Evolutionary conservation across 805 yeast species (phyloP).

Genomic region (Isabelozyma gotoi): DNA sequence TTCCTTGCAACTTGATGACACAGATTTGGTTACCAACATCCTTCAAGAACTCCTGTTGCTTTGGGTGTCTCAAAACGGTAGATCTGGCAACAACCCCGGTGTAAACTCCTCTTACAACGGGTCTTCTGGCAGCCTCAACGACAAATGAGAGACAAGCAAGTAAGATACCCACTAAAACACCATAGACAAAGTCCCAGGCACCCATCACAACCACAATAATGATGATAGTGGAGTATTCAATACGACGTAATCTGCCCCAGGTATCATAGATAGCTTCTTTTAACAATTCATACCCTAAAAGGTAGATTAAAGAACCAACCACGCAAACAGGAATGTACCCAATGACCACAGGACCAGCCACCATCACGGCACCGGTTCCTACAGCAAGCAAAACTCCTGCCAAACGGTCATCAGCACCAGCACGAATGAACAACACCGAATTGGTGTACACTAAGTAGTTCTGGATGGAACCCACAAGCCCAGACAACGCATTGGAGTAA

Average conservation of each 20-base stretch:
- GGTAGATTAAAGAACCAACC: constrained; percentile 87
- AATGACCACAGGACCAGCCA: constrained; percentile 87
- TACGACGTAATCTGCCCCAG: constrained; percentile 64
- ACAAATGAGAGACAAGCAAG: constrained; percentile 94
- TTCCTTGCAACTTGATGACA: constrained; percentile 82
- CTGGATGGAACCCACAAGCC: constrained; percentile 83
- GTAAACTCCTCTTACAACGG: constrained; percentile 77
- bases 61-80: constrained; percentile 87
- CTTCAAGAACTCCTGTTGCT: constrained; percentile 79
- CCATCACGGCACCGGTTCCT: constrained; percentile 79
- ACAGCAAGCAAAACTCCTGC: constrained; percentile 89
- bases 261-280: constrained; percentile 88
- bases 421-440: constrained; percentile 84
- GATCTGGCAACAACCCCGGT: constrained; percentile 89
- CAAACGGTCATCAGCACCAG: constrained; percentile 87
- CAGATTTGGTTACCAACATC: constrained; percentile 91
- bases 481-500: constrained; percentile 81
- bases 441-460: constrained; percentile 95
- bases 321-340: constrained; percentile 95
- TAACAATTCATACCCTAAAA: constrained; percentile 86
- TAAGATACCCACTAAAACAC: constrained; percentile 85
- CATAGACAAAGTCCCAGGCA: constrained; percentile 89
- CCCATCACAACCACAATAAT: constrained; percentile 95
- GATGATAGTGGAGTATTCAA: constrained; percentile 82
- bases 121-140: constrained; percentile 83